Conservation (phyloP, 2,329 filamentous ascomycete genomes). For the Ceratocystis destructans region DNA sequence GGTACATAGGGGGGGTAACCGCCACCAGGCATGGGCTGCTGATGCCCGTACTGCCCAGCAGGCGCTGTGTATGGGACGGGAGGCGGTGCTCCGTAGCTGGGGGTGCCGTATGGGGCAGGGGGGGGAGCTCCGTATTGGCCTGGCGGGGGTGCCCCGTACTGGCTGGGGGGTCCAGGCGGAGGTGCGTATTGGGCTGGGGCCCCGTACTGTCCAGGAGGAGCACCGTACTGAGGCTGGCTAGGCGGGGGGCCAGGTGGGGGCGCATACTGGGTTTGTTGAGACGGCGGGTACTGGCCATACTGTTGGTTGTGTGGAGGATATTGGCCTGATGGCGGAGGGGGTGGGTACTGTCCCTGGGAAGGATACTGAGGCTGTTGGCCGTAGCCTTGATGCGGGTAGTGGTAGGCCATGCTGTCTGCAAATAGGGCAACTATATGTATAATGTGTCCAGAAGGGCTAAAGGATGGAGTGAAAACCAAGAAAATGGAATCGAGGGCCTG, state of each 20-base stretch:
- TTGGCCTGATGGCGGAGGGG: conserved; percentile 24
- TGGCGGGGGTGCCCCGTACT: conserved; percentile 15
- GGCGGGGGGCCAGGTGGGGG: conserved; percentile 14
- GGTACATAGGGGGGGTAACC: conserved; percentile 27
- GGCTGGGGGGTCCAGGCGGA: conserved; percentile 19
- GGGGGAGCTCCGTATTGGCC: conserved; percentile 19
- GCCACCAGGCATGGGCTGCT: conserved; percentile 20
- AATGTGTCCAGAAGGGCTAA: background rate
- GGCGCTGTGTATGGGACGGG: conserved; percentile 23
- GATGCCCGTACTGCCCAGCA: conserved; percentile 24
- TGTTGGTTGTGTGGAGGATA: conserved; percentile 23
- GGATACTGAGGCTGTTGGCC: conserved; percentile 25
- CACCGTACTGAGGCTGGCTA: conserved; percentile 16
- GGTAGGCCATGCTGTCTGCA: conserved; percentile 14
- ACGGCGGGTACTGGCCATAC: conserved; percentile 28
- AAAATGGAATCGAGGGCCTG: too few relatives aligned
- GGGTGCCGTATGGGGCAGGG: conserved; percentile 21
- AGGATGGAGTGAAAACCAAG: too few relatives aligned
- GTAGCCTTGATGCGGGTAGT: conserved; percentile 22
- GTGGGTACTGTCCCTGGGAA: conserved; percentile 26
- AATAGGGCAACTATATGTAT: background rate
- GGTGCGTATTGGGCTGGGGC: conserved; percentile 7
- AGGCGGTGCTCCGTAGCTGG: conserved; percentile 29
- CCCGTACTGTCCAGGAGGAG: conserved; percentile 11
- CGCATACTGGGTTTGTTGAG: conserved; percentile 22